Conservation (phyloP, 2,329 filamentous ascomycete genomes). For the Pyrenophora tritici-repentis region DNA sequence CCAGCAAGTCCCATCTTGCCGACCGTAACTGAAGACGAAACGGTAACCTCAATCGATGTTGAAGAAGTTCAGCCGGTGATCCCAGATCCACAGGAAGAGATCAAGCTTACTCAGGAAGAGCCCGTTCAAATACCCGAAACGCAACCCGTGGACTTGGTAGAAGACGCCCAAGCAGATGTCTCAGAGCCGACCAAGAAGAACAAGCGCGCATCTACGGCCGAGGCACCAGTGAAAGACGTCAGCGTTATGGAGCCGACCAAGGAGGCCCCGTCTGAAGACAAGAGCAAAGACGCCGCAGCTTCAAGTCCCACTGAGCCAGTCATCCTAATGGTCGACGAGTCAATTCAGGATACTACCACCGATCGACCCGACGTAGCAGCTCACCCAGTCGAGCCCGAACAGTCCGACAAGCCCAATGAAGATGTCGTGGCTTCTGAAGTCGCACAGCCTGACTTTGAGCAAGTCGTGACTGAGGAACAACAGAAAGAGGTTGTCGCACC, state of each 20-base stretch:
- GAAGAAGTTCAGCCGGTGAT: background rate
- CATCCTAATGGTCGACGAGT: background rate
- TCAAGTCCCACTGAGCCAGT: background rate
- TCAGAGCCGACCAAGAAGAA: conserved; percentile 23
- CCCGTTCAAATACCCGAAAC: background rate
- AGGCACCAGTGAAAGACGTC: conserved; percentile 15
- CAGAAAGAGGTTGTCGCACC: background rate
- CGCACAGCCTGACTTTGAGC: background rate
- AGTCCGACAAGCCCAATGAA: background rate
- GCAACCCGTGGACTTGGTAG: background rate
- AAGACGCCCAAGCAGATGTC: conserved; percentile 9
- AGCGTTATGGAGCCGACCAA: conserved; percentile 3
- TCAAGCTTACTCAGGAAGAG: background rate
- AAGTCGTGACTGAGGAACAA: background rate
- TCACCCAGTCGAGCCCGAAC: background rate
- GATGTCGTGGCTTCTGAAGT: background rate
- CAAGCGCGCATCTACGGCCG: conserved; percentile 22
- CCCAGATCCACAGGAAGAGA: background rate
- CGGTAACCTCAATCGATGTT: background rate
- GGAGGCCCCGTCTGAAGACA: background rate
- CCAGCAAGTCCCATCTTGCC: background rate
- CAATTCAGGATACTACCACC: background rate
- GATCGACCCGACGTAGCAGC: background rate
- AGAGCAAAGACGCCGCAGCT: background rate
- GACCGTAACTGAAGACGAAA: conserved; percentile 6